These are phyloP conservation scores for Hebeloma cylindrosporum DNA, from an alignment of 768 basidiomycete genomes.

Conservation along the genomic window DNA sequence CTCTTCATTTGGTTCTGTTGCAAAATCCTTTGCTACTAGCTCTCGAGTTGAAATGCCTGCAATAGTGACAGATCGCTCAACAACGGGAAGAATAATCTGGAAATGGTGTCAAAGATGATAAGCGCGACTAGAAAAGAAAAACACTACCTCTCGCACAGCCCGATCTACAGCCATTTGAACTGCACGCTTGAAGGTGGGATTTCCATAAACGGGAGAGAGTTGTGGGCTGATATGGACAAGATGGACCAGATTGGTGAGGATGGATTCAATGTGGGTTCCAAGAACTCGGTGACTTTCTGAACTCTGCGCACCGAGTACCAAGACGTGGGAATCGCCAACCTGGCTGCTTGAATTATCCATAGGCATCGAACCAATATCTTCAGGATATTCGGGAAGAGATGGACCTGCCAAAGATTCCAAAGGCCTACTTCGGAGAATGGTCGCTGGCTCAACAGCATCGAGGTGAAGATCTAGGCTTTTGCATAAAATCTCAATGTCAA, in stretches of 20 bases:
- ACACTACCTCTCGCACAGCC: slow-evolving; percentile 84
- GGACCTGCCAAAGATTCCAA: slow-evolving; percentile 59
- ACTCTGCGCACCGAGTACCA: slow-evolving; percentile 59
- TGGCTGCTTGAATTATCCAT: slow-evolving; percentile 63
- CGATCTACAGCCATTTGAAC: slow-evolving; percentile 90
- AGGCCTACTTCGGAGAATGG: slow-evolving; percentile 77
- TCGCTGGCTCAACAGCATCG: slow-evolving; percentile 80
- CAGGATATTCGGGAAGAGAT: slow-evolving; percentile 74
- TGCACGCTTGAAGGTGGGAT: slow-evolving; percentile 85
- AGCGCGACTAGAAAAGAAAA: slow-evolving; percentile 4
- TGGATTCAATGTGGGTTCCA: slow-evolving; percentile 78
- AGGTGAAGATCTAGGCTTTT: slow-evolving; percentile 88
- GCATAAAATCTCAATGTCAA: slow-evolving; percentile 97
- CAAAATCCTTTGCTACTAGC: slow-evolving; percentile 93
- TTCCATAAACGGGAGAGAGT: slow-evolving; percentile 70
- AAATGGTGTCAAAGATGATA: slow-evolving; percentile 3
- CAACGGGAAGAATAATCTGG: slow-evolving; percentile 94
- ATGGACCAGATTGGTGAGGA: slow-evolving; percentile 67
- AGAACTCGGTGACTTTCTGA: slow-evolving; percentile 68
- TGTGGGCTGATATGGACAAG: slow-evolving; percentile 78
- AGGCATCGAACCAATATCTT: slow-evolving; percentile 76
- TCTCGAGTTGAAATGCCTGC: slow-evolving; percentile 97
- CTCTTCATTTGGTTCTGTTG: slow-evolving; percentile 86
- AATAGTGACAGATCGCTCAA: slow-evolving; percentile 97
- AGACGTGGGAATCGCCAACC: slow-evolving; percentile 58